phyloP scores from a whole-genome alignment of 352 stramenopile genomes.

The Globisporangium viniferum region DNA sequence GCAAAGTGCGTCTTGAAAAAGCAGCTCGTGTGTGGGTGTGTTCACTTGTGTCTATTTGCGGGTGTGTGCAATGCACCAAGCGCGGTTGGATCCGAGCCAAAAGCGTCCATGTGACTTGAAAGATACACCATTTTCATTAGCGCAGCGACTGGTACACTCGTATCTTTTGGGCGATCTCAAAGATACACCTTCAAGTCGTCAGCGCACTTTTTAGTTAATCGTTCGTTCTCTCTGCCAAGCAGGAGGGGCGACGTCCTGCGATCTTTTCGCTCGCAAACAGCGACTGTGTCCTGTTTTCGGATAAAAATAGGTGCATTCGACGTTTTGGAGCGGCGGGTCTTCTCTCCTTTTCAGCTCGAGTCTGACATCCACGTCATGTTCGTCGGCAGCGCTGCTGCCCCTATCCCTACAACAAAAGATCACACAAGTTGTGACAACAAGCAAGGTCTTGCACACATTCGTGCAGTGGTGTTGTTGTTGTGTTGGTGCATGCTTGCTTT shows the following conservation, averaged over 20 bases:
- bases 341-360: constrained; percentile 3
- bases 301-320: background rate
- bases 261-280: background rate
- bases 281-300: background rate
- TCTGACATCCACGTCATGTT: constrained; percentile 9
- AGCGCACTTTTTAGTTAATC: background rate
- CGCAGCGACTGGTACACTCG: background rate
- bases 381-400: background rate
- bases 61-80: background rate
- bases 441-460: background rate
- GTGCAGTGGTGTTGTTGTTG: background rate
- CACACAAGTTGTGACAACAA: constrained; percentile 3
- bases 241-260: constrained; percentile 1
- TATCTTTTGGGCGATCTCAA: background rate
- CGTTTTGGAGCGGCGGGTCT: background rate
- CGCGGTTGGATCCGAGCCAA: background rate
- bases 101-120: background rate
- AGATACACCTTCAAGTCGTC: constrained; percentile 3
- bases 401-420: constrained; percentile 11
- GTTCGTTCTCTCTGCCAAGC: background rate
- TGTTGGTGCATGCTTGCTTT: background rate
- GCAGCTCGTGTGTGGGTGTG: background rate
- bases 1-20: background rate
- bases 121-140: constrained; percentile 3
- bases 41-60: background rate